Evolutionary conservation across 345 rosid genomes (phyloP).

Genomic region (Populus alba): DNA sequence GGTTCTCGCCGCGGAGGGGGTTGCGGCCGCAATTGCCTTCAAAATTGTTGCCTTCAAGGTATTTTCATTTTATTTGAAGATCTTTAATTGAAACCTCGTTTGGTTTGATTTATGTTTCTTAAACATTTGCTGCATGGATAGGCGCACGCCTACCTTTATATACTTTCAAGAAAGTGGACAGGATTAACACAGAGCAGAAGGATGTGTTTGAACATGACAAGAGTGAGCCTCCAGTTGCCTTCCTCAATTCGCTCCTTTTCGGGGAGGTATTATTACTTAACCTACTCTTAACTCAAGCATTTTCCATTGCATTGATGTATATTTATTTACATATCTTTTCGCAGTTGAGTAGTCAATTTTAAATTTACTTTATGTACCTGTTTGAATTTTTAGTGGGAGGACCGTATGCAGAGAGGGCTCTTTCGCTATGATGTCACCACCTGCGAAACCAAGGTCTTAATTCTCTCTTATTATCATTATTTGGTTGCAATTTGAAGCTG

Average conservation of each 20-base stretch:
- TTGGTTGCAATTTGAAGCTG: neutral
- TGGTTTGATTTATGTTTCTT: neutral
- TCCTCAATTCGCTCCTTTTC: constrained; percentile 71
- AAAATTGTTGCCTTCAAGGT: constrained; percentile 75
- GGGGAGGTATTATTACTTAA: constrained; percentile 61
- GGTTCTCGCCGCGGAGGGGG: constrained; percentile 52
- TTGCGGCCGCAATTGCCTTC: constrained; percentile 78
- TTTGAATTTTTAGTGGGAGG: constrained; percentile 75
- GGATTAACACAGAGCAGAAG: constrained; percentile 22
- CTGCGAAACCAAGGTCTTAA: constrained; percentile 82
- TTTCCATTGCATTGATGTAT: neutral
- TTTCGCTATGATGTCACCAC: constrained; percentile 96
- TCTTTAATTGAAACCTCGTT: neutral
- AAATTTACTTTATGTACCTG: neutral
- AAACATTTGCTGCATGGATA: constrained; percentile 10
- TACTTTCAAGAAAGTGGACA: constrained; percentile 53
- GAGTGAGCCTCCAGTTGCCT: constrained; percentile 50
- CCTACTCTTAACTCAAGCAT: neutral
- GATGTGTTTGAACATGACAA: constrained; percentile 23
- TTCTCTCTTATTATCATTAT: neutral
- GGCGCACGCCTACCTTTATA: constrained; percentile 78
- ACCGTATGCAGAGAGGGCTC: constrained; percentile 78
- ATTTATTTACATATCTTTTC: neutral
- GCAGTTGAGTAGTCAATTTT: neutral
- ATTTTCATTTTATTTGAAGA: neutral